These are phyloP conservation scores for Magnolia officinalis DNA, from an alignment of 164 flowering plant species.

Conservation along the genomic window DNA sequence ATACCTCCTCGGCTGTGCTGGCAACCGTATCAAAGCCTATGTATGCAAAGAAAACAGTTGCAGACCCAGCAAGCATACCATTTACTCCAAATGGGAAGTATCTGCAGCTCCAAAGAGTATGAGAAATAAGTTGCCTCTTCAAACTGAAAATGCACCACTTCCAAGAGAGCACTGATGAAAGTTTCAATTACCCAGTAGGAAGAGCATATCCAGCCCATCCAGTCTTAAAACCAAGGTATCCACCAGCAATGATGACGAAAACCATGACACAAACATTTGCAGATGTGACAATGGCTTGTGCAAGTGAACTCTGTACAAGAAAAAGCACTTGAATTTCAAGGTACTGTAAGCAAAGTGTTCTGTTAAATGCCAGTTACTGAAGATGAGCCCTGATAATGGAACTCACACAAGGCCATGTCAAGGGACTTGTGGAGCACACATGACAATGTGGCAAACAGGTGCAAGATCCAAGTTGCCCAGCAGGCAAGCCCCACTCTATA, in stretches of 20 bases:
- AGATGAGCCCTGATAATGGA: neutral
- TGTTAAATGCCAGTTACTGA: neutral
- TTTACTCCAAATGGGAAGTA: slow-evolving; percentile 85
- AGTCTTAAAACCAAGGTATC: slow-evolving; percentile 75
- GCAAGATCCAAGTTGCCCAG: neutral
- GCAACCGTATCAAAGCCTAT: slow-evolving; percentile 98
- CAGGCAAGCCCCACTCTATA: no score
- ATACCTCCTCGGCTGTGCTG: slow-evolving; percentile 97
- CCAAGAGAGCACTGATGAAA: neutral
- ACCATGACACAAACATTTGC: slow-evolving; percentile 80
- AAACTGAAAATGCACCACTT: neutral
- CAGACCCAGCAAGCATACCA: slow-evolving; percentile 98
- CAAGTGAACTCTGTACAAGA: slow-evolving; percentile 62
- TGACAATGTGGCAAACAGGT: neutral
- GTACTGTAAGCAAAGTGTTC: neutral
- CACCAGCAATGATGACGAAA: slow-evolving; percentile 81
- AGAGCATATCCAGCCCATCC: slow-evolving; percentile 93
- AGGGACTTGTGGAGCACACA: neutral
- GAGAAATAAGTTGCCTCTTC: neutral
- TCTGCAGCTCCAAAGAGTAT: slow-evolving; percentile 29
- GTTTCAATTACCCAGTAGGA: slow-evolving; percentile 58
- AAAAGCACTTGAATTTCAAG: neutral
- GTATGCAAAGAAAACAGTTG: slow-evolving; percentile 90
- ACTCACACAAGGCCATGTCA: neutral
- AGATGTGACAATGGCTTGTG: slow-evolving; percentile 71